These are phyloP conservation scores for Cytidiella melzeri DNA, from an alignment of 768 basidiomycete species.

Conservation along the genomic window DNA sequence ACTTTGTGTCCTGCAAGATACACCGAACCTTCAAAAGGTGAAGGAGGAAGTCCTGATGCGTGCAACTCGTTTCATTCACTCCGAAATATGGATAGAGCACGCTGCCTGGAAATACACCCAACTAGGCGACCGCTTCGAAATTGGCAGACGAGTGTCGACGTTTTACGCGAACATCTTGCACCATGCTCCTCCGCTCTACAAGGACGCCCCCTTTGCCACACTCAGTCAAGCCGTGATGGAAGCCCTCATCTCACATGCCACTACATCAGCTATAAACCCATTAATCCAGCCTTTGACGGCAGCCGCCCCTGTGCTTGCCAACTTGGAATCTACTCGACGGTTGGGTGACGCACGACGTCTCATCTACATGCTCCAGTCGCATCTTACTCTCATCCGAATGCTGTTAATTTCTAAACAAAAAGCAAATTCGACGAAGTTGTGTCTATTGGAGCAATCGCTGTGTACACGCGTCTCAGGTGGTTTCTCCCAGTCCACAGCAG, in stretches of 20 bases:
- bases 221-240: conserved; percentile 64
- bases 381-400: conserved; percentile 54
- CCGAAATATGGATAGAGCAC: conserved; percentile 86
- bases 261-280: conserved; percentile 76
- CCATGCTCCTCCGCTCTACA: conserved; percentile 49
- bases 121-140: conserved; percentile 78
- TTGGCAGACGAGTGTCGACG: conserved; percentile 59
- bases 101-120: conserved; percentile 81
- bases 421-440: conserved; percentile 24
- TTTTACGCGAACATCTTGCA: conserved; percentile 65
- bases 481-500: conserved; percentile 23
- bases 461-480: conserved; percentile 52
- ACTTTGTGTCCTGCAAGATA: conserved; percentile 42
- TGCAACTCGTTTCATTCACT: conserved; percentile 72
- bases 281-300: conserved; percentile 65
- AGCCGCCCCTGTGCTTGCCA: conserved; percentile 50
- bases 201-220: conserved; percentile 50
- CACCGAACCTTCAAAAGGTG: conserved; percentile 56
- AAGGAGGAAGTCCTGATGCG: conserved; percentile 83
- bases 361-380: conserved; percentile 61
- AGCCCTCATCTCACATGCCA: conserved; percentile 65
- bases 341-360: conserved; percentile 65
- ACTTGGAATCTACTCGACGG: conserved; percentile 57
- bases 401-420: conserved; percentile 61
- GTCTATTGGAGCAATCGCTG: conserved; percentile 70